These are phyloP conservation scores for Pythium phragmitis DNA, from an alignment of 352 stramenopile genomes.

Conservation along the genomic window DNA sequence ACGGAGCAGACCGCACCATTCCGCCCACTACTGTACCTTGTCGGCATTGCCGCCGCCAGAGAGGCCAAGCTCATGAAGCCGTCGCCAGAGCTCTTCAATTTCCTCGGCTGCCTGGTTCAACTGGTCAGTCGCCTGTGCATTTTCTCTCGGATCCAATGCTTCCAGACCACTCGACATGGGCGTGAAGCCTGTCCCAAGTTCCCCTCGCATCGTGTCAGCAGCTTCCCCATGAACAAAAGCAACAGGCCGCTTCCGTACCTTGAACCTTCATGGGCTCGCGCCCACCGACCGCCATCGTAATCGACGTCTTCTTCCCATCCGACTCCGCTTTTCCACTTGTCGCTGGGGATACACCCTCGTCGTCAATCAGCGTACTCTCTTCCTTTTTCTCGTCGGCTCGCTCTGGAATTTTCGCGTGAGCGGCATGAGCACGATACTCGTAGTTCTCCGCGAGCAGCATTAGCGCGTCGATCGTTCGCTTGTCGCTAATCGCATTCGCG, in stretches of 20 bases:
- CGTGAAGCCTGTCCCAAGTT: slow-evolving; percentile 18
- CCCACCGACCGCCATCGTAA: slow-evolving; percentile 10
- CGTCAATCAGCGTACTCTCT: not conserved
- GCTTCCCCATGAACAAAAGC: not conserved
- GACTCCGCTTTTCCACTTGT: not conserved
- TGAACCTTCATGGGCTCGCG: slow-evolving; percentile 21
- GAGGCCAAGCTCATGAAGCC: slow-evolving; percentile 77
- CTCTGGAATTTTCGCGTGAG: slow-evolving; percentile 32
- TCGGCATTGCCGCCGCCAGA: slow-evolving; percentile 49
- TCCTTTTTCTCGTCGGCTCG: slow-evolving; percentile 26
- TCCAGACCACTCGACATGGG: slow-evolving; percentile 32
- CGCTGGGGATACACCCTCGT: not conserved
- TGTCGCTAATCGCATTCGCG: slow-evolving; percentile 50
- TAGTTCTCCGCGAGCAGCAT: slow-evolving; percentile 78
- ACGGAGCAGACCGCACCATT: too few relatives aligned
- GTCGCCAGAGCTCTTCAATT: slow-evolving; percentile 83
- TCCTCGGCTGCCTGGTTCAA: slow-evolving; percentile 69
- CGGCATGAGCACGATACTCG: slow-evolving; percentile 69
- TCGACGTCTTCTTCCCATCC: not conserved
- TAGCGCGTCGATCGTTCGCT: slow-evolving; percentile 68
- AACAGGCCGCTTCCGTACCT: slow-evolving; percentile 7
- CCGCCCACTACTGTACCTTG: slow-evolving; percentile 32
- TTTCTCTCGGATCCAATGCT: slow-evolving; percentile 34
- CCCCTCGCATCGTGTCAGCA: not conserved
- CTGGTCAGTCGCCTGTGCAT: slow-evolving; percentile 49